Evolutionary conservation across 2,329 filamentous ascomycete species (phyloP), one percentile per base, ranked within the genome.

Genomic region (Xylariaceae sp.): DNA sequence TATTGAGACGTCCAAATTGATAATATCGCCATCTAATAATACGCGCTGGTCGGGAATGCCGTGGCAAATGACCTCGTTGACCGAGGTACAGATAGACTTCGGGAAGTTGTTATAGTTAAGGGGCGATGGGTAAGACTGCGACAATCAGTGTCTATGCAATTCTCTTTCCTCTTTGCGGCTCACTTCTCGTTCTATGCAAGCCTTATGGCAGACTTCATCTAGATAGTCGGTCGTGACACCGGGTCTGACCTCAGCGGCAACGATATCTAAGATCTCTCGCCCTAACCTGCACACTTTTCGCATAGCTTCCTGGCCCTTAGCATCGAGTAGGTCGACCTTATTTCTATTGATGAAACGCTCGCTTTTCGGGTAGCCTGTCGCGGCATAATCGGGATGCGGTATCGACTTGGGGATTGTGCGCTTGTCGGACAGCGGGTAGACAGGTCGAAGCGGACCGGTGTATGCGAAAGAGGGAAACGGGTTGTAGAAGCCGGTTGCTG

Each of bases 31-130:
- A 65, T 99, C 93, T 61, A 91, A 77, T 1, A 99, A 82, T 7
- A 89, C 81, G 52, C 95, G 86, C 73, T 96, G 87, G 70, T 99
- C 95, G 16, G 95, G 95, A 62, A 99, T 99, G 50, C 95, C 95
- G 80, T 99, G 95, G 79, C 95, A 99, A 73, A 99, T 98, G 62
- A 96, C 90, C 76, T 99, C 95, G 79, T 99, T 99, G 48, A 90
- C 78, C 2, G 93, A 98, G 2, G 93, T 98, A 77, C 95, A 99
- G 60, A 97, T 90, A 0, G 95, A 99, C 78, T 99, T 99, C 63
- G 95, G 95, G 77, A 98, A 99, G 74, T 93, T 82, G 79, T 90
- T 90, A 77, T 98, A 98, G 78, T 97, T 97, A 32, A 98, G 80
- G 1, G 93, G 92, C 0, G 93, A 97, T 0, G 93, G 93, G 72